Percentiles rank a stretch among this genome's conserved stretches.
Evolutionary conservation across 495 filamentous ascomycete genomes (phyloP).

Genomic region (Talaromyces proteolyticus): DNA sequence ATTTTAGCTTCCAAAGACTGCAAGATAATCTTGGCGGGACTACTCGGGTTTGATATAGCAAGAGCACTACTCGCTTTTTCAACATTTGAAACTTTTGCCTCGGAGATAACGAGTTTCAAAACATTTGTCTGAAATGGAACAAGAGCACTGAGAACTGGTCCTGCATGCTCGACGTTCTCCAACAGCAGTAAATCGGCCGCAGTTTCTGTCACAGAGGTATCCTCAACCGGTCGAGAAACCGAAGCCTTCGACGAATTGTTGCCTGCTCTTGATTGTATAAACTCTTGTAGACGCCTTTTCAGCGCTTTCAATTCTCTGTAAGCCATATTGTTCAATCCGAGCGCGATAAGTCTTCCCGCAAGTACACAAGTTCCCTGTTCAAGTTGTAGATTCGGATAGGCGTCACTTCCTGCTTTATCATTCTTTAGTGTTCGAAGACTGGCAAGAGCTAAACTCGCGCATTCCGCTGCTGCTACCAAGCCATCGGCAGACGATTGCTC

Average conservation of each 20-base stretch:
- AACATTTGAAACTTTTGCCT: conserved; percentile 39
- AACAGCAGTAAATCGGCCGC: conserved; percentile 63
- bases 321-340: conserved; percentile 71
- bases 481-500: conserved; percentile 24
- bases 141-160: conserved; percentile 27
- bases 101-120: conserved; percentile 40
- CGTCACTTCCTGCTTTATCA: conserved; percentile 26
- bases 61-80: conserved; percentile 42
- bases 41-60: conserved; percentile 42
- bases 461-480: conserved; percentile 54
- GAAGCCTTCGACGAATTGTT: not conserved
- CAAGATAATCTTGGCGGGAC: conserved; percentile 61
- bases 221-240: not conserved
- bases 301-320: conserved; percentile 64
- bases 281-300: conserved; percentile 57
- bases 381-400: conserved; percentile 63
- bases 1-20: conserved; percentile 36
- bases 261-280: conserved; percentile 8
- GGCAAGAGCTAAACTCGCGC: conserved; percentile 66
- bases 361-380: conserved; percentile 80
- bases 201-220: conserved; percentile 29
- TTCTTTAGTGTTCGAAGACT: conserved; percentile 57
- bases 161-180: conserved; percentile 26
- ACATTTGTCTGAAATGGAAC: conserved; percentile 40
- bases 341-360: conserved; percentile 61